A percentile compares a stretch with the other conserved stretches of the same genome.
Conservation (phyloP, 495 filamentous ascomycete genomes). For the Annulohypoxylon moriforme region DNA sequence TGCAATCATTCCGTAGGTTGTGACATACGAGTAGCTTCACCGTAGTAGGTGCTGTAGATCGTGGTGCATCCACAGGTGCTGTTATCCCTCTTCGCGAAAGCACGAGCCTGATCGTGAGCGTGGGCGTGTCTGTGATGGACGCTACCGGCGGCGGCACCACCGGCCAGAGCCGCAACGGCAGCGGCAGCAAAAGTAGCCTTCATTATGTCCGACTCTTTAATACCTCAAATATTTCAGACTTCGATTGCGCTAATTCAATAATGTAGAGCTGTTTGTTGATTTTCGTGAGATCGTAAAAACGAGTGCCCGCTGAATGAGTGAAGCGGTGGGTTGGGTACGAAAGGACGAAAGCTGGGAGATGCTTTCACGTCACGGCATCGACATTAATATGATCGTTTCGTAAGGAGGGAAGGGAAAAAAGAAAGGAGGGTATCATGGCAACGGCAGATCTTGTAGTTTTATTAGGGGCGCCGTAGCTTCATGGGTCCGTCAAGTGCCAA, state of each 20-base stretch:
- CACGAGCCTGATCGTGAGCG: constrained; percentile 66
- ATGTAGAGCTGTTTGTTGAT: constrained; percentile 50
- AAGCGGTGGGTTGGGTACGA: constrained; percentile 80
- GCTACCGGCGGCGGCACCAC: constrained; percentile 67
- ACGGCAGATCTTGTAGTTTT: constrained; percentile 46
- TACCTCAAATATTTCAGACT: constrained; percentile 31
- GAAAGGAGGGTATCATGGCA: constrained; percentile 50
- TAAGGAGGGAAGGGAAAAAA: constrained; percentile 54
- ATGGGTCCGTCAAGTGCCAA: constrained; percentile 43
- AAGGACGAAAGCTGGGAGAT: constrained; percentile 63
- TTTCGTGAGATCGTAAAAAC: constrained; percentile 63
- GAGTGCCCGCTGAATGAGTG: constrained; percentile 97
- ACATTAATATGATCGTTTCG: constrained; percentile 58
- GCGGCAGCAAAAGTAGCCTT: constrained; percentile 74
- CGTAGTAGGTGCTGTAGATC: constrained; percentile 67
- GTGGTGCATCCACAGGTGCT: constrained; percentile 72
- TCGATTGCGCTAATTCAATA: constrained; percentile 32
- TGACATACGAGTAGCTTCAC: constrained; percentile 68
- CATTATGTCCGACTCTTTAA: constrained; percentile 60
- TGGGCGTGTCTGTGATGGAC: constrained; percentile 68
- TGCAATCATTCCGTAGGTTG: not conserved
- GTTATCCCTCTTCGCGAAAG: constrained; percentile 62
- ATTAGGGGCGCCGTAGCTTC: constrained; percentile 47
- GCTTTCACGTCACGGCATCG: constrained; percentile 64
- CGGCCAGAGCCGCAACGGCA: constrained; percentile 73